These are phyloP conservation scores for Parastagonospora nodorum DNA, from an alignment of 2,329 filamentous ascomycete genomes.

Conservation along the genomic window DNA sequence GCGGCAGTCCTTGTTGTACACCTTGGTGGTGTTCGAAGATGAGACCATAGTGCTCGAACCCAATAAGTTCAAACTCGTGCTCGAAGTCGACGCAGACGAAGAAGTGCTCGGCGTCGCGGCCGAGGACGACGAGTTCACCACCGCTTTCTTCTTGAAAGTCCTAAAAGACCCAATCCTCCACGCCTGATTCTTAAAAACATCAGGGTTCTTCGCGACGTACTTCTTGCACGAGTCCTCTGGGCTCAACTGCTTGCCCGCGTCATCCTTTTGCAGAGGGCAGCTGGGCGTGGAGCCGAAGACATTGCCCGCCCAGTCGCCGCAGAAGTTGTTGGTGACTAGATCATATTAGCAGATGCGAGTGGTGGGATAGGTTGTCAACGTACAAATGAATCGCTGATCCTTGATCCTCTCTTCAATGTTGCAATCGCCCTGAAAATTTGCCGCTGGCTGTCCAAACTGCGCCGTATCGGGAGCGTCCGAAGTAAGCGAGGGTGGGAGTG, in stretches of 20 bases:
- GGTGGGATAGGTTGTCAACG: neutral
- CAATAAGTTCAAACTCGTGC: neutral
- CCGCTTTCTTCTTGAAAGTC: constrained; percentile 20
- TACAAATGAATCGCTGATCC: constrained; percentile 70
- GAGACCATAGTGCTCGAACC: no score
- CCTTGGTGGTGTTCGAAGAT: constrained; percentile 22
- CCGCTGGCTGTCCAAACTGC: constrained; percentile 68
- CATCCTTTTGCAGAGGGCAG: constrained; percentile 51
- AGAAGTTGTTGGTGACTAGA: constrained; percentile 77
- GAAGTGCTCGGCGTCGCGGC: constrained; percentile 5
- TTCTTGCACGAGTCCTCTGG: constrained; percentile 61
- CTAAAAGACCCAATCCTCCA: constrained; percentile 64
- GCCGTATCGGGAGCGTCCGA: constrained; percentile 64
- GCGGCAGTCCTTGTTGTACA: constrained; percentile 32
- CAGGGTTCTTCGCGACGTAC: constrained; percentile 72
- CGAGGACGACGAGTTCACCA: constrained; percentile 18
- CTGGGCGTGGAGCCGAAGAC: constrained; percentile 63
- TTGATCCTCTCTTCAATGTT: constrained; percentile 72
- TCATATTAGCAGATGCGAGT: neutral
- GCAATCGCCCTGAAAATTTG: constrained; percentile 73
- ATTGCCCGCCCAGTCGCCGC: constrained; percentile 80
- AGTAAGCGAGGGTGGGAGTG: constrained; percentile 66
- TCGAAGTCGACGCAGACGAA: constrained; percentile 11
- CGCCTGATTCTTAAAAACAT: constrained; percentile 71
- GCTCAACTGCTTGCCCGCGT: constrained; percentile 13